phyloP scores from a whole-genome alignment of 805 yeast species.

The Teunomyces lycoperdinae region DNA sequence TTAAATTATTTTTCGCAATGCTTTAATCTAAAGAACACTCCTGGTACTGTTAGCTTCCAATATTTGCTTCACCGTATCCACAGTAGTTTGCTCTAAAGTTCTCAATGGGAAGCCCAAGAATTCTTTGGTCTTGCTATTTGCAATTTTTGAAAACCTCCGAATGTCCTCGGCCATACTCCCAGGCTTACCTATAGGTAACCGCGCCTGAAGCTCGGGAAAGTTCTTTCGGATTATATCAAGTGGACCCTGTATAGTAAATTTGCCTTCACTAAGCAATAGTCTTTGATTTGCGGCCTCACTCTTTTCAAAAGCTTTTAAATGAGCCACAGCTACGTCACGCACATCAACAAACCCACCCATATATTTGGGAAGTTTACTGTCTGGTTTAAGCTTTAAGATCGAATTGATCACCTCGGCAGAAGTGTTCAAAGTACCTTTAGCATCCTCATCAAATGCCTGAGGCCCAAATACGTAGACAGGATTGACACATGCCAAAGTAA shows the following conservation, averaged over 20 bases:
- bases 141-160: neutral
- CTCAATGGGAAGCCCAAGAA: constrained; percentile 18
- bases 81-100: constrained; percentile 17
- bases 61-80: constrained; percentile 23
- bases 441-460: constrained; percentile 37
- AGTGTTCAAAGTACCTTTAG: constrained; percentile 33
- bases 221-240: constrained; percentile 19
- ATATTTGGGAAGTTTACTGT: constrained; percentile 13
- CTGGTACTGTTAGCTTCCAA: constrained; percentile 3
- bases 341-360: constrained; percentile 39
- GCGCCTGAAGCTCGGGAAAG: constrained; percentile 17
- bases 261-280: constrained; percentile 14
- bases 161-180: neutral
- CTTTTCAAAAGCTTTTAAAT: constrained; percentile 37
- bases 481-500: constrained; percentile 47
- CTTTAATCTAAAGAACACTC: neutral
- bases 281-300: constrained; percentile 12
- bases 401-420: constrained; percentile 41
- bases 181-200: constrained; percentile 4
- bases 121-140: constrained; percentile 14
- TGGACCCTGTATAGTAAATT: constrained; percentile 19
- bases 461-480: constrained; percentile 64
- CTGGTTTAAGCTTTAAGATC: constrained; percentile 28
- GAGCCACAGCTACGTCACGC: constrained; percentile 48
- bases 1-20: neutral